Base-by-base conservation (phyloP, 345 rosid species). In the Arabis hirsuta region DNA sequence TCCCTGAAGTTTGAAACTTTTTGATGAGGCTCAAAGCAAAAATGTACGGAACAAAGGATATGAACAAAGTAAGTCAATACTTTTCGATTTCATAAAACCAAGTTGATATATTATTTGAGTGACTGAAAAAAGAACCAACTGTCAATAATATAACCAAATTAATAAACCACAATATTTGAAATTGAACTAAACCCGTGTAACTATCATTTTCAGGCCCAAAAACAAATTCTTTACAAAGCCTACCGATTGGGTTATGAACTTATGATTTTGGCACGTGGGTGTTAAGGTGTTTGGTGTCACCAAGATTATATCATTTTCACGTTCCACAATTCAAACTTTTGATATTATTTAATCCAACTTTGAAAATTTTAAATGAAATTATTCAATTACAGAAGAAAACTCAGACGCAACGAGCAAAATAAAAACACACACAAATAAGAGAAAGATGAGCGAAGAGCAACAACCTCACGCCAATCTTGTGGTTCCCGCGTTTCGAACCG, bases 401-500 rank as follows among this genome's bases (percentile, higher is more conserved):
- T 48, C 16, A 16, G 41, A 71, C 8, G 43, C 32, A 29, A 52
- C 26, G 6, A 46, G 1, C 65, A 26, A 34, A 47, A 12, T 1
- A 5, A n/a, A 1, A 22, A 22, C 24, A 22, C 24, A 22, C 2
- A 46, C 26, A n/a, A 11, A 8, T 14, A 9, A 52, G 48, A 51
- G 14, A 14, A 57, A 62, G 22, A 76, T 76, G 79, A 39, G 65
- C 51, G 51, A 50, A 56, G 68, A 65, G 57, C 12, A 62, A 55
- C 60, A 62, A 55, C 61, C 71, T n/a, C 80, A 76, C 67, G 67
- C 76, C 41, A 76, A 76, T 41, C 76, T 59, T 11, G 12, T 20
- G 31, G 60, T 72, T 44, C 73, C 64, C 16, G 27, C 77, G 70
- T 62, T 52, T 73, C 69, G 53, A 36, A 47, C 57, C 12, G 76